Evolutionary conservation across 2,329 filamentous ascomycete genomes (phyloP).

Genomic region (Penicillium janthinellum): DNA sequence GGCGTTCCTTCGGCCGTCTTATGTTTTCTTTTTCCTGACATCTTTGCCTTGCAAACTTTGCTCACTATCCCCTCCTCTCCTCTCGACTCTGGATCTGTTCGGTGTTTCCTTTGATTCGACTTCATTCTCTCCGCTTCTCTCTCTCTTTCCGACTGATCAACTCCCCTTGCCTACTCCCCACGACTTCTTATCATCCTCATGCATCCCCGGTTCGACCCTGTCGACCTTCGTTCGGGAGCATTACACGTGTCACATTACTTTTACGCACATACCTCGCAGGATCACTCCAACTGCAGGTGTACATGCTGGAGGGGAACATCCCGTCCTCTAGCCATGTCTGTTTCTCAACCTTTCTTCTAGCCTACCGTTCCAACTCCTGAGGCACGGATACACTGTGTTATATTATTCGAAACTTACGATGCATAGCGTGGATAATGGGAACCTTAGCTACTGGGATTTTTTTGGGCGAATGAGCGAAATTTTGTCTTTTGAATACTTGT

Average conservation of each 20-base stretch:
- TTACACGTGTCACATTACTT: constrained; percentile 24
- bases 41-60: constrained; percentile 4
- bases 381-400: not conserved
- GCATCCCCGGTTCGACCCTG: constrained; percentile 2
- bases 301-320: not conserved
- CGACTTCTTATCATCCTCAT: not conserved
- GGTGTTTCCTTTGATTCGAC: constrained; percentile 2
- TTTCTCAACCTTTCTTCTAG: constrained; percentile 6
- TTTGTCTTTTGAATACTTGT: constrained; percentile 8
- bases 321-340: not conserved
- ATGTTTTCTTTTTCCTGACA: constrained; percentile 9
- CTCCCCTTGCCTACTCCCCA: not conserved
- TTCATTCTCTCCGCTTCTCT: not conserved
- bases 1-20: constrained; percentile 7
- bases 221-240: constrained; percentile 10
- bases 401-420: constrained; percentile 10
- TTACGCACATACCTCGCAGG: constrained; percentile 15
- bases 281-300: constrained; percentile 15
- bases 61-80: not conserved
- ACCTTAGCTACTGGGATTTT: constrained; percentile 9
- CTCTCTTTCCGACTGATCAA: constrained; percentile 5
- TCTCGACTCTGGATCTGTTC: not conserved
- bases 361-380: not conserved
- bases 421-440: constrained; percentile 36
- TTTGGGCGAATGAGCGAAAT: constrained; percentile 19